Conservation (phyloP, 2,329 filamentous ascomycete genomes). For the Cercospora citrullina region DNA sequence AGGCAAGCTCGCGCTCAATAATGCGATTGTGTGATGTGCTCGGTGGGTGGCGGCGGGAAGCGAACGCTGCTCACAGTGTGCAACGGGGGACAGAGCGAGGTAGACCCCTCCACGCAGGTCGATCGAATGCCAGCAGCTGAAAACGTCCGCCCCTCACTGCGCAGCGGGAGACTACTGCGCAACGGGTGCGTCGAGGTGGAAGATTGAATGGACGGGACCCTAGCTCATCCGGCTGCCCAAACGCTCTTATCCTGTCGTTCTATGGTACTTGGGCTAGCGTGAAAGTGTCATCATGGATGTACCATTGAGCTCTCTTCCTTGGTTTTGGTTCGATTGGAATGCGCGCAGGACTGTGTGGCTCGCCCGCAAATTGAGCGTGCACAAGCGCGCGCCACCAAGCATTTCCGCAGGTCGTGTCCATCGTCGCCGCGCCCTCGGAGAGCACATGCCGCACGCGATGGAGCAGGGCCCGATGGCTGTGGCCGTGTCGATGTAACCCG, state of each 20-base stretch:
- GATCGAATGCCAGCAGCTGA: neutral
- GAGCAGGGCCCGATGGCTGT: neutral
- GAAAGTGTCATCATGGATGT: neutral
- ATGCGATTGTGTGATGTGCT: neutral
- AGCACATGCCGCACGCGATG: neutral
- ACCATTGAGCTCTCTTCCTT: slow-evolving; percentile 2
- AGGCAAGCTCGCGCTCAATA: neutral
- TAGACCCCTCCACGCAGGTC: neutral
- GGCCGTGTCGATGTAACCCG: neutral
- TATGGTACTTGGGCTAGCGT: neutral
- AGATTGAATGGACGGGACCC: neutral
- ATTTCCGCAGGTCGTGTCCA: neutral
- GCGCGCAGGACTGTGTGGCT: neutral
- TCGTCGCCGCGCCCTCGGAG: neutral
- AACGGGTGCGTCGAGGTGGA: neutral
- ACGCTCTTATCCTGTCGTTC: neutral
- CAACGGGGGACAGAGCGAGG: neutral
- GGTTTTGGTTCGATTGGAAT: neutral
- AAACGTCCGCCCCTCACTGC: neutral
- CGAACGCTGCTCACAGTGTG: neutral
- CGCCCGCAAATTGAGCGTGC: neutral
- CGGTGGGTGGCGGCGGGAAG: neutral
- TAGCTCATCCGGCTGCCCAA: neutral
- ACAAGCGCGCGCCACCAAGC: neutral
- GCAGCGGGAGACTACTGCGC: slow-evolving; percentile 4